A percentile compares a stretch with the other conserved stretches of the same genome.
Conservation (phyloP, 176 grass and related monocot species). For the Eragrostis curvula region DNA sequence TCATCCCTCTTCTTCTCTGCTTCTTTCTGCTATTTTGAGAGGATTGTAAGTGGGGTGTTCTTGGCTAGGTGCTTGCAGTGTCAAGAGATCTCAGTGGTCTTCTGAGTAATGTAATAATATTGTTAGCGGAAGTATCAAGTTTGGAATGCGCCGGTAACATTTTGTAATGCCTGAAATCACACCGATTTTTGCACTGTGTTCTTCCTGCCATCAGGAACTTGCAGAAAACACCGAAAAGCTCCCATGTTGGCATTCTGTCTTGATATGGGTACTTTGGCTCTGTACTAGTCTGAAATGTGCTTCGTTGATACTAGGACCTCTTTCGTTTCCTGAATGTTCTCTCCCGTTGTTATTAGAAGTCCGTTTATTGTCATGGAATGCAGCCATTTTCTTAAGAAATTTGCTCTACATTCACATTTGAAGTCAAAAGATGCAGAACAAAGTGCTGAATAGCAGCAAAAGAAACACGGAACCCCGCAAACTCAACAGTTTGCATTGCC, state of each 20-base stretch:
- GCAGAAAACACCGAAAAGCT: neutral
- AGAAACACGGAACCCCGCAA: neutral
- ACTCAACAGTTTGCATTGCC: neutral
- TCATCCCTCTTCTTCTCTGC: neutral
- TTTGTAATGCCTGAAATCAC: constrained; percentile 37
- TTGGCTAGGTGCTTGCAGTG: constrained; percentile 23
- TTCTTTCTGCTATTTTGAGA: constrained; percentile 24
- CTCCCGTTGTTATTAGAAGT: neutral
- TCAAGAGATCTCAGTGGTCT: constrained; percentile 17
- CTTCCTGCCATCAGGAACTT: neutral
- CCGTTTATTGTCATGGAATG: neutral
- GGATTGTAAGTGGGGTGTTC: constrained; percentile 39
- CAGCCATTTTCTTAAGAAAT: neutral
- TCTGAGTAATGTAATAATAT: constrained; percentile 34
- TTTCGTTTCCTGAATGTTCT: neutral
- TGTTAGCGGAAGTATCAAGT: constrained; percentile 40
- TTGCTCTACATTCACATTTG: neutral
- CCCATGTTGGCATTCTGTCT: neutral
- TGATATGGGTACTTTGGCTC: neutral
- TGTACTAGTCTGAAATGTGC: neutral
- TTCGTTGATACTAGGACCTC: neutral
- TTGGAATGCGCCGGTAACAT: constrained; percentile 37
- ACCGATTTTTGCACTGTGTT: constrained; percentile 14
- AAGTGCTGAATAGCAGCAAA: neutral
- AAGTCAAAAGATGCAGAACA: neutral